Evolutionary conservation across 2,329 filamentous ascomycete genomes (phyloP).

Genomic region (Epichloe baconii): DNA sequence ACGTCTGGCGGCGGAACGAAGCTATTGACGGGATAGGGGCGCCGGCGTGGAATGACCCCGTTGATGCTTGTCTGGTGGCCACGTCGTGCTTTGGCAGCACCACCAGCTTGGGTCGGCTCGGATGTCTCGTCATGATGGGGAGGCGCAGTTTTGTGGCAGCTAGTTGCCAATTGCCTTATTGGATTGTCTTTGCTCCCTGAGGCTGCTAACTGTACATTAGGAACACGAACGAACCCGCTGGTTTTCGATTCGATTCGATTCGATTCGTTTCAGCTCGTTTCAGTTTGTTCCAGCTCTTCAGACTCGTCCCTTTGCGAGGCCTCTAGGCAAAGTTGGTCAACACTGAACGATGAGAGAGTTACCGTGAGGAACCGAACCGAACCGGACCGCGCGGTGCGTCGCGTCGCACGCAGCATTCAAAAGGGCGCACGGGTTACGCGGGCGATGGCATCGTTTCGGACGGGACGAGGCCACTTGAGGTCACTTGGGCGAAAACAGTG

Average conservation of each 20-base stretch:
- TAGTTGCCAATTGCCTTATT: no score
- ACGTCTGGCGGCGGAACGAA: constrained; percentile 24
- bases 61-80: constrained; percentile 17
- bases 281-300: no score
- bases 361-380: constrained; percentile 1
- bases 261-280: no score
- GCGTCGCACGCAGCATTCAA: background rate
- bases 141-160: no score
- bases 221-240: no score
- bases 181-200: no score
- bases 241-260: no score
- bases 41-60: constrained; percentile 39
- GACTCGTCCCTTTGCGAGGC: no score
- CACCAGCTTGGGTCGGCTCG: constrained; percentile 3
- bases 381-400: background rate
- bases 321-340: background rate
- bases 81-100: background rate
- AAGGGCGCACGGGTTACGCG: background rate
- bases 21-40: constrained; percentile 30
- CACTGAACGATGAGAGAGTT: no score
- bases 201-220: no score
- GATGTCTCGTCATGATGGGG: constrained; percentile 5
- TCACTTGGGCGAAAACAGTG: background rate
- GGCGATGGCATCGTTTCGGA: background rate
- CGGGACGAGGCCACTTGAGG: background rate